These are phyloP conservation scores for Rhizopus stolonifer DNA, from an alignment of 371 early-diverging fungal genomes.

Conservation along the genomic window DNA sequence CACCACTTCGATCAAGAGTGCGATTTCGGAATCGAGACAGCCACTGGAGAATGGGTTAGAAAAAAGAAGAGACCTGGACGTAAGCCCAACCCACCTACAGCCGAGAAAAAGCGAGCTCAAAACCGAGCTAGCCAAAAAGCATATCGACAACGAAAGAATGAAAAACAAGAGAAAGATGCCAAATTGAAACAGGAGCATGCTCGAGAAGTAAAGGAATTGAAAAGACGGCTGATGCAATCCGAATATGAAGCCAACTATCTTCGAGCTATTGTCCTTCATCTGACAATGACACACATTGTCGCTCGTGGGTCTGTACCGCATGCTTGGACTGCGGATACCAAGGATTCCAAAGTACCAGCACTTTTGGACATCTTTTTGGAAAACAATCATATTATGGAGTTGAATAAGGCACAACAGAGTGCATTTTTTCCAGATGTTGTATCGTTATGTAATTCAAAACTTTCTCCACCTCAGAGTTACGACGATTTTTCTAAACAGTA, in stretches of 20 bases:
- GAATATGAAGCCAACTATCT: conserved; percentile 43
- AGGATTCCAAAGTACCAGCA: not conserved
- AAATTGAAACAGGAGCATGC: conserved; percentile 22
- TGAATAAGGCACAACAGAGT: conserved; percentile 7
- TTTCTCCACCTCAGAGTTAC: too few relatives aligned
- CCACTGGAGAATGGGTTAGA: conserved; percentile 17
- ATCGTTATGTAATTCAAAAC: too few relatives aligned
- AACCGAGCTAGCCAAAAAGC: conserved; percentile 28
- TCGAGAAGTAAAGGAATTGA: conserved; percentile 17
- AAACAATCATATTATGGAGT: conserved; percentile 17
- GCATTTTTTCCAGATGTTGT: not conserved
- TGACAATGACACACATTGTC: conserved; percentile 24
- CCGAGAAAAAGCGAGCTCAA: conserved; percentile 24
- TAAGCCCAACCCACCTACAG: conserved; percentile 27
- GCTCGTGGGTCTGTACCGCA: conserved; percentile 38
- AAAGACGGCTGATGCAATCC: conserved; percentile 18
- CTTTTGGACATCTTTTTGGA: conserved; percentile 21
- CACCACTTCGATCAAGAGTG: conserved; percentile 26
- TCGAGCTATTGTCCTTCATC: conserved; percentile 33
- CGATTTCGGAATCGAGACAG: conserved; percentile 27
- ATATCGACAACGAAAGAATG: conserved; percentile 25
- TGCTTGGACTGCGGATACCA: conserved; percentile 12
- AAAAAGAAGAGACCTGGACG: conserved; percentile 29
- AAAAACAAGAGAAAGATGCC: conserved; percentile 4
- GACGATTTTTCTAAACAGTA: too few relatives aligned